These are phyloP conservation scores for Sphagnum contortum DNA, from an alignment of 225 moss, liverwort and hornwort species.

Conservation along the genomic window DNA sequence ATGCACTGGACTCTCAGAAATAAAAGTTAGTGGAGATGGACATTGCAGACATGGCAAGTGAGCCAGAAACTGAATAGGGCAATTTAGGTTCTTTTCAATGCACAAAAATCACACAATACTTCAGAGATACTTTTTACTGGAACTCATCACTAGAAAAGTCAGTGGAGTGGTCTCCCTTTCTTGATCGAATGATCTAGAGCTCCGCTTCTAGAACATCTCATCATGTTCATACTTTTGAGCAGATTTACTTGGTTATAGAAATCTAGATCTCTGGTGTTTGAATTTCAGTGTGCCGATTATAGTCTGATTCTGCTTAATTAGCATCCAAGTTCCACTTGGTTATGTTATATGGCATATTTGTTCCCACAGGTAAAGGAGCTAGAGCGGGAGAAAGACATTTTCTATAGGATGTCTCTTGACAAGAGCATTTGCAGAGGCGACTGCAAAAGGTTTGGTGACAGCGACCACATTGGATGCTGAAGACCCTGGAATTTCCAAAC, in stretches of 20 bases:
- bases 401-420: conserved; percentile 22
- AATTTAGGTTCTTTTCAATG: not conserved
- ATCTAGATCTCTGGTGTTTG: not conserved
- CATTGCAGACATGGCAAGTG: not conserved
- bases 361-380: conserved; percentile 34
- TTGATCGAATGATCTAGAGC: too few species aligned
- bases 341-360: not conserved
- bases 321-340: not conserved
- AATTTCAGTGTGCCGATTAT: not conserved
- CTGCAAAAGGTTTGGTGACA: conserved; percentile 18
- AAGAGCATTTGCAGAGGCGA: conserved; percentile 27
- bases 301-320: too few species aligned
- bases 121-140: not conserved
- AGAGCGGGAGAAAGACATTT: conserved; percentile 27
- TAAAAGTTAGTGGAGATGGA: conserved; percentile 2
- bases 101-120: too few species aligned
- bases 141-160: not conserved
- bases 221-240: too few species aligned
- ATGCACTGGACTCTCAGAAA: conserved; percentile 28
- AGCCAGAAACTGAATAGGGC: too few species aligned
- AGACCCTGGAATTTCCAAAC: conserved; percentile 7
- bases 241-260: too few species aligned
- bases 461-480: conserved; percentile 15
- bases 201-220: too few species aligned
- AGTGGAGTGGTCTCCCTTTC: too few species aligned